Evolutionary conservation across 495 filamentous ascomycete genomes (phyloP).

Genomic region (Aspergillus sclerotiicarbonarius): DNA sequence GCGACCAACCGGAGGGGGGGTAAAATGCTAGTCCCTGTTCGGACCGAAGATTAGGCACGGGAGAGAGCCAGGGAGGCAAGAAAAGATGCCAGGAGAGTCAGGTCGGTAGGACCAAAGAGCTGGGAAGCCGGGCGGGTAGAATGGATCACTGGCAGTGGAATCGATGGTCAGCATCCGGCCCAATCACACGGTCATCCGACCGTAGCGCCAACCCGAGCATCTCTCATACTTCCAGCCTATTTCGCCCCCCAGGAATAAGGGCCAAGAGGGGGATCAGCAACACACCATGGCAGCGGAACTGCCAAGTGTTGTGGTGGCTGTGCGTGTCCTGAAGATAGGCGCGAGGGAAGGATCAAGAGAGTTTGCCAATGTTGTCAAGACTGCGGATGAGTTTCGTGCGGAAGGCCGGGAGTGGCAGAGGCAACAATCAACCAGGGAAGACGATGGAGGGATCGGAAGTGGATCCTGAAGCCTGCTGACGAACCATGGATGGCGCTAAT

Average conservation of each 20-base stretch:
- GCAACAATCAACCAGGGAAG: background rate
- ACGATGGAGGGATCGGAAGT: background rate
- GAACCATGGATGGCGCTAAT: background rate
- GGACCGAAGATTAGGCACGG: background rate
- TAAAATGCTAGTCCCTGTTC: background rate
- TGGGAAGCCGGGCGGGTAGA: background rate
- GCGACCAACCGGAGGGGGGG: background rate
- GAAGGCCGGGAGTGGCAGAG: too few relatives aligned
- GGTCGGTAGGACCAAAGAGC: background rate
- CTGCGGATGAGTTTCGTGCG: too few relatives aligned
- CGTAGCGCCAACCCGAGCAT: background rate
- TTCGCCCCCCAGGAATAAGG: background rate
- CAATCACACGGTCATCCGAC: background rate
- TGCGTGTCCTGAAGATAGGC: slow-evolving; percentile 16
- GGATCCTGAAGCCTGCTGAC: background rate
- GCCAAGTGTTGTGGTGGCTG: slow-evolving; percentile 37
- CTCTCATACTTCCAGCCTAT: slow-evolving; percentile 1
- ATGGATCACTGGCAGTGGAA: background rate
- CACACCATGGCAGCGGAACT: slow-evolving; percentile 33
- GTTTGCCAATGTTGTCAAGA: background rate
- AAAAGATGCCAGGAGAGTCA: background rate
- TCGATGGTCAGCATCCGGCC: background rate
- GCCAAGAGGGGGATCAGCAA: slow-evolving; percentile 41
- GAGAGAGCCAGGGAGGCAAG: background rate
- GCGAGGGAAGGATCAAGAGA: background rate